Base-by-base conservation (phyloP, 345 rosid genomes). In the Eucalyptus pauciflora region DNA sequence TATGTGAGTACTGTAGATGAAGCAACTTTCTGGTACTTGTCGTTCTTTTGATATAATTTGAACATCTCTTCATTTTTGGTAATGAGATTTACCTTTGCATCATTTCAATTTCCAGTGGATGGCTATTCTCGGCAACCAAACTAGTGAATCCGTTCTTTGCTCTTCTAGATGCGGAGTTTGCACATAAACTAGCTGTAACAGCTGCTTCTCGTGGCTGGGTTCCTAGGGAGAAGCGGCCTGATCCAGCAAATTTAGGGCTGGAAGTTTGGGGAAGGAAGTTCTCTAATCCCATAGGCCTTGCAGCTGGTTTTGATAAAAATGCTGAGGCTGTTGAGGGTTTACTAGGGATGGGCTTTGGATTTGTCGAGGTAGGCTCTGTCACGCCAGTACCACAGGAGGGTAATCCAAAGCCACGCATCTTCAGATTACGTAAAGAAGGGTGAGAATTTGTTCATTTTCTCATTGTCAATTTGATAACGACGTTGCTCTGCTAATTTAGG, bases 271-370 rank as follows among this genome's bases (percentile, higher is more conserved):
- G 99, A 91, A 95, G 99, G 90, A 95, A 95, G 93, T 98, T 98
- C 90, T 97, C 99, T 49, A 98, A 98, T 88, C 99, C 99, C 24
- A 80, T 98, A 86, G 99, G 99, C 37, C 99, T 97, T 87, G 97
- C 99, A 93, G 99, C 99, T 92, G 99, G 99, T 17, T 98, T 98
- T 79, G 99, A 98, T 91, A 98, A 98, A 94, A 98, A 97, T 93
- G 99, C 99, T 90, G 98, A 95, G 90, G 99, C 99, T 87, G 93
- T 97, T 58, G 99, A 98, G 27, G 98, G 99, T 79, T 91, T 97
- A 81, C 95, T 98, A 85, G 99, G 96, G 50, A 48, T 97, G 91
- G 99, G 99, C 86, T 97, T 98, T 92, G 99, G 99, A 46, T 97
- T 95, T 91, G 99, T 98, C 29, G 99, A 98, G 92, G 98, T 98